These are phyloP conservation scores for Grammothele lineata DNA, from an alignment of 768 basidiomycete genomes.

Conservation along the genomic window DNA sequence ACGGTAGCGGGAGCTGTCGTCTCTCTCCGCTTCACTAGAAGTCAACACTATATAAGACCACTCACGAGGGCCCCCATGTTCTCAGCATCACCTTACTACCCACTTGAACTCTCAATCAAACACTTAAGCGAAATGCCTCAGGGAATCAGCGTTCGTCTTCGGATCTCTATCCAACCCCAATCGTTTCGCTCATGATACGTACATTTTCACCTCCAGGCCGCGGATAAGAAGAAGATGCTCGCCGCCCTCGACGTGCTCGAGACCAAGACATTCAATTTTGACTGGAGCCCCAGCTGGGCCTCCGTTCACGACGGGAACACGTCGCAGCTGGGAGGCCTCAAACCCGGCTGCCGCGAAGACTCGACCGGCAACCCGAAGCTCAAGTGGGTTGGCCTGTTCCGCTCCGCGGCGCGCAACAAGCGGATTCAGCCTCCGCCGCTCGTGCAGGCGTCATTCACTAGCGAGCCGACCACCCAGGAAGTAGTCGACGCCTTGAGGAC, in stretches of 20 bases:
- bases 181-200: too few relatives aligned
- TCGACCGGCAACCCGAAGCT: not conserved
- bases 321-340: not conserved
- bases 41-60: too few relatives aligned
- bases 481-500: not conserved
- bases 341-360: not conserved
- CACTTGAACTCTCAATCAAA: too few relatives aligned
- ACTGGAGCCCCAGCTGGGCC: not conserved
- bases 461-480: not conserved
- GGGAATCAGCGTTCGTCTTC: too few relatives aligned
- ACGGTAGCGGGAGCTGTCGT: too few relatives aligned
- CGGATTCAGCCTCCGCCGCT: not conserved
- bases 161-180: too few relatives aligned
- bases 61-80: too few relatives aligned
- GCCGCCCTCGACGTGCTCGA: not conserved
- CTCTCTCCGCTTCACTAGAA: too few relatives aligned
- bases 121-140: too few relatives aligned
- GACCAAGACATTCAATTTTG: not conserved
- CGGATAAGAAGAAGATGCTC: not conserved
- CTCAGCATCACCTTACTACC: too few relatives aligned
- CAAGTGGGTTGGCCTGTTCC: not conserved
- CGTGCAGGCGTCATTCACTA: not conserved
- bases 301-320: not conserved
- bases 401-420: not conserved
- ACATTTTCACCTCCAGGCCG: too few relatives aligned